Conservation (phyloP, 768 basidiomycete genomes). For the Sutorius australiensis region DNA sequence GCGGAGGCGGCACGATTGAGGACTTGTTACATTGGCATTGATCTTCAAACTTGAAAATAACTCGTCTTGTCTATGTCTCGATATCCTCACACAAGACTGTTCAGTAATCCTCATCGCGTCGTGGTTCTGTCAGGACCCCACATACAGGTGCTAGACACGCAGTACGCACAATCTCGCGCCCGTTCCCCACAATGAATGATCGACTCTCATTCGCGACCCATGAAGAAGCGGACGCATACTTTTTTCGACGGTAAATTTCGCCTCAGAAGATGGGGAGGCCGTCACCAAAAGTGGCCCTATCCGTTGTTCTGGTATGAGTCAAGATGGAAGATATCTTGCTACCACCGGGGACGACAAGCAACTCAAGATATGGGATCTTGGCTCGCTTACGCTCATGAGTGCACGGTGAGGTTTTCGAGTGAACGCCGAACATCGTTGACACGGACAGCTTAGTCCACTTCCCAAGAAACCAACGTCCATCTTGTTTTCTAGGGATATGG, state of each 20-base stretch:
- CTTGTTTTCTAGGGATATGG: constrained; percentile 56
- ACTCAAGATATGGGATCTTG: constrained; percentile 71
- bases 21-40: no score
- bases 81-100: constrained; percentile 50
- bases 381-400: constrained; percentile 51
- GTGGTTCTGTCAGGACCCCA: constrained; percentile 57
- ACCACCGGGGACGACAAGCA: constrained; percentile 78
- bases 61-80: constrained; percentile 30
- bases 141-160: constrained; percentile 54
- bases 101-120: constrained; percentile 33
- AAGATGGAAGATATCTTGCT: constrained; percentile 44
- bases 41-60: no score
- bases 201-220: neutral
- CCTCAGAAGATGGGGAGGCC: constrained; percentile 29
- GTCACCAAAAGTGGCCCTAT: constrained; percentile 52
- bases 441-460: constrained; percentile 52
- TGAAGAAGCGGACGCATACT: constrained; percentile 52
- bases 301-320: constrained; percentile 53
- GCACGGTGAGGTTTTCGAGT: constrained; percentile 46
- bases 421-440: neutral
- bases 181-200: constrained; percentile 2
- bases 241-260: constrained; percentile 38
- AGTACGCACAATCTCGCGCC: constrained; percentile 37
- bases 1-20: no score
- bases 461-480: constrained; percentile 80